These are phyloP conservation scores for Plasmodium fragile DNA, from an alignment of 169 alveolate species.

Conservation along the genomic window DNA sequence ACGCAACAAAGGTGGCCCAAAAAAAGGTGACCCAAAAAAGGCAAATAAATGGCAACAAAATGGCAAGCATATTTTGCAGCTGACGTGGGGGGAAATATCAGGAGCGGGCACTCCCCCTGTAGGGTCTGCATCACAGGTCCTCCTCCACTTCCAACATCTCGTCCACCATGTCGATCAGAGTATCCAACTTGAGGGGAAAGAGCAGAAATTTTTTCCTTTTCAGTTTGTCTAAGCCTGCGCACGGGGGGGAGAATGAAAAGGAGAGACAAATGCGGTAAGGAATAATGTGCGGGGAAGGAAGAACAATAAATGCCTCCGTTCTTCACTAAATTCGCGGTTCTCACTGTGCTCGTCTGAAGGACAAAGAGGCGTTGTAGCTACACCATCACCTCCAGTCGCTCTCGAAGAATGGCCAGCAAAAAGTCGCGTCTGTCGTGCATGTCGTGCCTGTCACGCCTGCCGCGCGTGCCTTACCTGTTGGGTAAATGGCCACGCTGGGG, in stretches of 20 bases:
- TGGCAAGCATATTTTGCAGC: neutral
- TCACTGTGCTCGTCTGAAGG: neutral
- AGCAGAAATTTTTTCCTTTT: slow-evolving; percentile 32
- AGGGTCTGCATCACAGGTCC: neutral
- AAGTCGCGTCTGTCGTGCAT: neutral
- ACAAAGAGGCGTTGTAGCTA: neutral
- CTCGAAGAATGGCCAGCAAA: neutral
- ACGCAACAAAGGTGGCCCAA: neutral
- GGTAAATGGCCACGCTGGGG: slow-evolving; percentile 55
- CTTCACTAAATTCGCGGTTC: neutral
- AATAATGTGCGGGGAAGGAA: neutral
- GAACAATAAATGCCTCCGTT: neutral
- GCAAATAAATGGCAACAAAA: neutral
- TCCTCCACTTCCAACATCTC: slow-evolving; percentile 30
- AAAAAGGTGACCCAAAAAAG: neutral
- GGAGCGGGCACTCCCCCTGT: neutral
- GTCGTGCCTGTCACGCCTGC: neutral
- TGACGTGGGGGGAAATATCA: neutral
- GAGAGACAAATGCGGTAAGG: neutral
- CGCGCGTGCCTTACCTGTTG: slow-evolving; percentile 15
- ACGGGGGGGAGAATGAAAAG: neutral
- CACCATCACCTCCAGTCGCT: neutral
- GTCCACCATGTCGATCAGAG: slow-evolving; percentile 52
- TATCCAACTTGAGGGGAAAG: slow-evolving; percentile 57
- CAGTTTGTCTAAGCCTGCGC: slow-evolving; percentile 35